Conservation (phyloP, 2,329 filamentous ascomycete species). For the Bipolaris oryzae region DNA sequence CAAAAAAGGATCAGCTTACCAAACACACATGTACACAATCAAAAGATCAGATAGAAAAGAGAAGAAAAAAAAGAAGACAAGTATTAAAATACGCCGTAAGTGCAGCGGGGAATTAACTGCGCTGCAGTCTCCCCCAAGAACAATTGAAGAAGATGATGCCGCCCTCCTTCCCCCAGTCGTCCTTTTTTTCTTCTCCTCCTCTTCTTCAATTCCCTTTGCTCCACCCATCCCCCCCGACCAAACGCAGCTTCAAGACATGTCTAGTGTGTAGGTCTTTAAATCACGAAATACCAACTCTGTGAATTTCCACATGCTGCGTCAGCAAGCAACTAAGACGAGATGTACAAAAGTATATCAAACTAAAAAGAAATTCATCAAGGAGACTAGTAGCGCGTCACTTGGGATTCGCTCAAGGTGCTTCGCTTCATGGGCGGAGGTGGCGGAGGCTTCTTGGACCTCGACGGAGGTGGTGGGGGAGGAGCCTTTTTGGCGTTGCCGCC, state of each 20-base stretch:
- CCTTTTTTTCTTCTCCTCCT: background rate
- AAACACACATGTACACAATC: background rate
- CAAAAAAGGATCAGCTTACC: too few species aligned
- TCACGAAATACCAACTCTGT: conserved; percentile 12
- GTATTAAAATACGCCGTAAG: background rate
- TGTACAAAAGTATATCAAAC: background rate
- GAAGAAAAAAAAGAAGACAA: background rate
- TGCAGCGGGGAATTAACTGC: conserved; percentile 24
- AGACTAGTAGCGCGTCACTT: conserved; percentile 45
- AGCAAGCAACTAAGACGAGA: conserved; percentile 17
- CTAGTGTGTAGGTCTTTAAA: too few species aligned
- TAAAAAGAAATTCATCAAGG: conserved; percentile 6
- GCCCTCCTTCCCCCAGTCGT: background rate
- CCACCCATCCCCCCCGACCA: too few species aligned
- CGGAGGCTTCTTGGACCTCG: conserved; percentile 68
- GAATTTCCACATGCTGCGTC: conserved; percentile 14
- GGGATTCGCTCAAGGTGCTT: conserved; percentile 54
- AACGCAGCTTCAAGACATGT: too few species aligned
- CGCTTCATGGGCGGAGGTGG: conserved; percentile 70
- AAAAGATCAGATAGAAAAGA: background rate
- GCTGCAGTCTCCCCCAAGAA: conserved; percentile 28
- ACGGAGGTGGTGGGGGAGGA: conserved; percentile 63
- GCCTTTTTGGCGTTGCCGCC: conserved; percentile 56
- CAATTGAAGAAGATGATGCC: background rate
- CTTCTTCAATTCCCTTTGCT: background rate